Conservation (phyloP, 148 eudicot species). For the Euryodendron excelsum region DNA sequence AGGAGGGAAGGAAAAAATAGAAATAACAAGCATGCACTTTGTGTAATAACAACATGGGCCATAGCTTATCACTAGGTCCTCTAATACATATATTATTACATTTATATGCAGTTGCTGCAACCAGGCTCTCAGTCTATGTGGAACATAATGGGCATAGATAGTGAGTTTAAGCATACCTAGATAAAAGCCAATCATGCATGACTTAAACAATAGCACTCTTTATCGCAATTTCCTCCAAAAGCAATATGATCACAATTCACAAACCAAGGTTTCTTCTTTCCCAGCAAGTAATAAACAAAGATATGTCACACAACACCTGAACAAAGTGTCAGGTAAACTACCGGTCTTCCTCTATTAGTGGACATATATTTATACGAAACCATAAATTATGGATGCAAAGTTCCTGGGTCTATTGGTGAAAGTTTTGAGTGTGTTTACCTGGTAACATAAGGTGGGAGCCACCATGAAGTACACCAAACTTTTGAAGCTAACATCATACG, state of each 20-base stretch:
- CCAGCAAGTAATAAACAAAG: background rate
- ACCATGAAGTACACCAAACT: conserved; percentile 86
- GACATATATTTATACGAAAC: background rate
- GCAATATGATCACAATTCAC: background rate
- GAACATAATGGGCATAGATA: too few relatives aligned
- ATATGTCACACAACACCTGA: background rate
- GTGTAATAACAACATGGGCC: too few relatives aligned
- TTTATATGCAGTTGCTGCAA: too few relatives aligned
- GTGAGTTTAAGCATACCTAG: too few relatives aligned
- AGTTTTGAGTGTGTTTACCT: conserved; percentile 44
- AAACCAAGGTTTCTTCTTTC: background rate
- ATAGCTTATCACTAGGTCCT: too few relatives aligned
- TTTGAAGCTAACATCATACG: conserved; percentile 62
- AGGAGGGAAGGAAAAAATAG: too few relatives aligned
- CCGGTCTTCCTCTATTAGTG: background rate
- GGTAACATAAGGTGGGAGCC: conserved; percentile 96
- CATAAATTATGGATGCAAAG: background rate
- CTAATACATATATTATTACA: too few relatives aligned
- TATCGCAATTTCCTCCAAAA: too few relatives aligned
- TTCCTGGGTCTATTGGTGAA: background rate
- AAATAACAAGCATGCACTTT: too few relatives aligned
- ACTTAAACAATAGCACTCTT: too few relatives aligned
- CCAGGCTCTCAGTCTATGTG: too few relatives aligned
- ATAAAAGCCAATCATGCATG: too few relatives aligned
- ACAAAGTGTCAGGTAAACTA: background rate